Percentiles rank a stretch among this genome's conserved stretches.
phyloP scores from a whole-genome alignment of 176 grass and related monocot genomes.

The Oryza longistaminata region DNA sequence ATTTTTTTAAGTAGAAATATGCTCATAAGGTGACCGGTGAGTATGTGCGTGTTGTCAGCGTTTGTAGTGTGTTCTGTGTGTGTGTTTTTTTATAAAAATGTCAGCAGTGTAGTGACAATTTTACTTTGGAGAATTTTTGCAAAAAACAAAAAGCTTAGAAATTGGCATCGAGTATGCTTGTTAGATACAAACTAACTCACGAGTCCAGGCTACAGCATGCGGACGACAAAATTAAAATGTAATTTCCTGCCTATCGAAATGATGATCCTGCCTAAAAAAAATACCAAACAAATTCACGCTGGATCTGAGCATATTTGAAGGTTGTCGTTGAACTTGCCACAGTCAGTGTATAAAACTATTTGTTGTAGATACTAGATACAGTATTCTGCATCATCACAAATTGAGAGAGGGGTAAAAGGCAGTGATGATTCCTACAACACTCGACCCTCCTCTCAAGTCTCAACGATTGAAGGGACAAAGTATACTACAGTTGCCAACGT shows the following conservation, averaged over 20 bases:
- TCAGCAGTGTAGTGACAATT: no score
- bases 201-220: neutral
- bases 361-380: neutral
- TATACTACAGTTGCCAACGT: neutral
- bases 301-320: neutral
- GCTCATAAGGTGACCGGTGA: no score
- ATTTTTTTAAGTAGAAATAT: no score
- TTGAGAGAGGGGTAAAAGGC: neutral
- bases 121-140: no score
- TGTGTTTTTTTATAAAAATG: no score
- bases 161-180: no score
- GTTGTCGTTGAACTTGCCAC: neutral
- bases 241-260: neutral
- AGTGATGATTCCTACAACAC: neutral
- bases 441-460: neutral
- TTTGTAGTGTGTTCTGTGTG: no score
- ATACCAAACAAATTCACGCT: neutral
- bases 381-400: neutral
- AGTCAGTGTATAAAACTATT: neutral
- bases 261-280: neutral
- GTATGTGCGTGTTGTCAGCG: no score
- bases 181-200: neutral
- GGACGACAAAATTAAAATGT: neutral
- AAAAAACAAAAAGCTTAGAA: no score
- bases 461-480: neutral